Conservation (phyloP, 345 rosid species). For the Gossypium arboreum region DNA sequence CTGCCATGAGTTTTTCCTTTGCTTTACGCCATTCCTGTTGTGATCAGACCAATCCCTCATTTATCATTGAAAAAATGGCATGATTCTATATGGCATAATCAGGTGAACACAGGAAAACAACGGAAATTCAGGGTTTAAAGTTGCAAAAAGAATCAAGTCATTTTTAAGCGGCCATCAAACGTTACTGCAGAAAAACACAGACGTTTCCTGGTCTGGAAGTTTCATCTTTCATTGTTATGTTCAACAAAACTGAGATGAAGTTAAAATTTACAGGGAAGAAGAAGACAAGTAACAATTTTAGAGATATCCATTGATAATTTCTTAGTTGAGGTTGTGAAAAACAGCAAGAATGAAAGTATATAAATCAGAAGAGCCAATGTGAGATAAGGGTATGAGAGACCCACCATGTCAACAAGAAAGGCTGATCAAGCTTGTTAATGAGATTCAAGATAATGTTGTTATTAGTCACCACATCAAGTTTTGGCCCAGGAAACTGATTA, state of each 20-base stretch:
- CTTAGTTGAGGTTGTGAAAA: neutral
- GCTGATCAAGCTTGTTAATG: constrained; percentile 88
- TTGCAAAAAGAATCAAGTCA: too few relatives aligned
- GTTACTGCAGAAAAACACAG: neutral
- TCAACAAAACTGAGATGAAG: neutral
- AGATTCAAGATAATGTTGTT: constrained; percentile 87
- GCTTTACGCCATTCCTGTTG: constrained; percentile 79
- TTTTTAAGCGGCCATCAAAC: too few relatives aligned
- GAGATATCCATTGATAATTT: neutral
- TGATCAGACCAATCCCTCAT: neutral
- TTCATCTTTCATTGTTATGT: neutral
- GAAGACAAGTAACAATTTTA: too few relatives aligned
- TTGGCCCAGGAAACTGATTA: constrained; percentile 97
- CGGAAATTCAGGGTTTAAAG: too few relatives aligned
- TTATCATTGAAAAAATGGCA: neutral
- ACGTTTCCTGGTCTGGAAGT: neutral
- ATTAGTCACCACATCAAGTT: constrained; percentile 85
- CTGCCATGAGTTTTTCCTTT: constrained; percentile 88
- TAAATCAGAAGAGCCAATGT: neutral
- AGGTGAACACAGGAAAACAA: neutral
- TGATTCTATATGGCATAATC: constrained; percentile 9
- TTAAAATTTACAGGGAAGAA: neutral
- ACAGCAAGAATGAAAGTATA: neutral
- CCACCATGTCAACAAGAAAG: constrained; percentile 91
- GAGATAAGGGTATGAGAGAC: neutral